Evolutionary conservation across 768 basidiomycete genomes (phyloP).

Genomic region (Suillus hirtellus): DNA sequence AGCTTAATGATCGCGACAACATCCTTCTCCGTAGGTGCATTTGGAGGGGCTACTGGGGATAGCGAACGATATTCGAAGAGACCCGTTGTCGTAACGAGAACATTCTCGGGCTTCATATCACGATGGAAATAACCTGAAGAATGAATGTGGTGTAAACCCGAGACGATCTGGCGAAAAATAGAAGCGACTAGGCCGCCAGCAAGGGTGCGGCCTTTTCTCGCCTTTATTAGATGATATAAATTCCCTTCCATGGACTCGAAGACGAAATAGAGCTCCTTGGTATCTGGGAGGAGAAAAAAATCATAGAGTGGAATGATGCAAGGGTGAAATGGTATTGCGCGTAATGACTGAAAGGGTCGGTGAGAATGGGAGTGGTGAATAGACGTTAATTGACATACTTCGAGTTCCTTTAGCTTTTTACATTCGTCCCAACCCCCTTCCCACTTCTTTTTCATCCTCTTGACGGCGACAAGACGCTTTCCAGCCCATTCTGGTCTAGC

Average conservation of each 20-base stretch:
- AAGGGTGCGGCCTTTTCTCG: constrained; percentile 90
- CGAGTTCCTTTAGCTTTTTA: constrained; percentile 90
- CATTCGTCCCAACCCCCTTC: constrained; percentile 99
- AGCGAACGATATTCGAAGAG: constrained; percentile 87
- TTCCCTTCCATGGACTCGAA: constrained; percentile 99
- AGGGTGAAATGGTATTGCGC: constrained; percentile 91
- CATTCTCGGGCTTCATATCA: constrained; percentile 99
- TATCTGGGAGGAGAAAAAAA: constrained; percentile 94
- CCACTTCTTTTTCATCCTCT: constrained; percentile 98
- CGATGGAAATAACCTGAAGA: constrained; percentile 94
- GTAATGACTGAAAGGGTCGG: constrained; percentile 68
- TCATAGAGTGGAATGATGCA: constrained; percentile 99
- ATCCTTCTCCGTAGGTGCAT: constrained; percentile 80
- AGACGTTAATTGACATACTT: constrained; percentile 53
- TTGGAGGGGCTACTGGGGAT: constrained; percentile 63
- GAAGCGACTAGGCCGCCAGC: constrained; percentile 96
- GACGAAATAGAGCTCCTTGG: constrained; percentile 97
- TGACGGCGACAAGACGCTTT: constrained; percentile 94
- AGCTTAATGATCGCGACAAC: constrained; percentile 97
- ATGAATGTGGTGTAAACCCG: constrained; percentile 93
- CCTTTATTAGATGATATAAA: constrained; percentile 97
- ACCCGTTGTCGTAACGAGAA: constrained; percentile 96
- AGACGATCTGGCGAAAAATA: constrained; percentile 90
- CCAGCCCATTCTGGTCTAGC: constrained; percentile 92
- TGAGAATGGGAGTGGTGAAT: constrained; percentile 17